Percentiles rank a stretch among this genome's conserved stretches.
These are phyloP conservation scores for Manihot esculenta DNA, from an alignment of 441 rosid species.

Conservation along the genomic window DNA sequence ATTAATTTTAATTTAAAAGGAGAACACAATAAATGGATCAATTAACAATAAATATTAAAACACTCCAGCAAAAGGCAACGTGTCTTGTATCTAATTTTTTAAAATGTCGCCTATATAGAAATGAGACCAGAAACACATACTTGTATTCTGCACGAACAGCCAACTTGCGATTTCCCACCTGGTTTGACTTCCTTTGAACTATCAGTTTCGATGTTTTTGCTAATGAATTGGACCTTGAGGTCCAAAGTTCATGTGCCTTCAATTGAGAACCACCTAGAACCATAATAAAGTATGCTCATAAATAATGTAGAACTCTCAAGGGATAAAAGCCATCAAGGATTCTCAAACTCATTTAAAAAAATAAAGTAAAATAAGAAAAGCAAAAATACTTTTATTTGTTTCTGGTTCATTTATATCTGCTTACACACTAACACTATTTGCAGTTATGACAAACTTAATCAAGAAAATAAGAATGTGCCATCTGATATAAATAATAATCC, in stretches of 20 bases:
- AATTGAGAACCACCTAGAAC: conserved; percentile 43
- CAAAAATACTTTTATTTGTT: background rate
- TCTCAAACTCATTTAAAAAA: too few relatives aligned
- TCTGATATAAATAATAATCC: background rate
- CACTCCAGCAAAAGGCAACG: background rate
- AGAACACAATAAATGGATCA: background rate
- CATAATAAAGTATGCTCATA: background rate
- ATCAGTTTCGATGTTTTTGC: conserved; percentile 37
- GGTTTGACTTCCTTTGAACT: conserved; percentile 40
- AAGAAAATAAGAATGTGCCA: background rate
- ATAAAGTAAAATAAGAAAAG: background rate
- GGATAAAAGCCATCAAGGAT: background rate
- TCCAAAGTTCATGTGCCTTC: conserved; percentile 36
- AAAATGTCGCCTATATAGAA: background rate
- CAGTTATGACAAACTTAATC: background rate
- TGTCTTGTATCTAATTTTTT: conserved; percentile 2
- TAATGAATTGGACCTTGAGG: conserved; percentile 39
- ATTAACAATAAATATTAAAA: background rate
- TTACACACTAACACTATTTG: background rate
- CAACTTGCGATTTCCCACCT: conserved; percentile 28
- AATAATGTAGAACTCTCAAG: conserved; percentile 4
- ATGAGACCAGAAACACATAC: conserved; percentile 34
- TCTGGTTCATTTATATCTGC: background rate
- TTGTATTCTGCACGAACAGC: conserved; percentile 55
- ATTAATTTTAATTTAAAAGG: background rate